Evolutionary conservation across 129 eudicot species (phyloP), one percentile per base, ranked within the genome.

Genomic region (Arctium minus): DNA sequence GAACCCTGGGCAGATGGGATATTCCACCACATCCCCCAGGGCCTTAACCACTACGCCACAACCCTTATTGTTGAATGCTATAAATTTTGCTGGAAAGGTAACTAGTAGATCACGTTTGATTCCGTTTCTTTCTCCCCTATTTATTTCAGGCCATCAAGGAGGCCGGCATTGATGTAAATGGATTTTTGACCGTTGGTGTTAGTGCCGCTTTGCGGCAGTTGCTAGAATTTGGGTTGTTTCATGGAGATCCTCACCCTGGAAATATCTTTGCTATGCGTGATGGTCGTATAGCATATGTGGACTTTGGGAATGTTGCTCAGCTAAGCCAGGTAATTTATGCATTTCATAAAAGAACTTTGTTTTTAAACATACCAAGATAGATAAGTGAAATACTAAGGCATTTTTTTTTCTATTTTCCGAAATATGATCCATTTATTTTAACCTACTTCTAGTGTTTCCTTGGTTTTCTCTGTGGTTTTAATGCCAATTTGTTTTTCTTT

Each of bases 161-260:
- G 60, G 94, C 87, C 36, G 98, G 98, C 65, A 74, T 96, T 76
- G 98, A 96, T 81, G 85, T 96, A 18, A 83, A 90, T 70, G 99
- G 99, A 79, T 96, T 96, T 85, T 83, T 96, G 92, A 96, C 99
- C 42, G 92, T 93, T 86, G 99, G 99, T 74, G 99, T 96, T 64
- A 96, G 98, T 89, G 99, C 99, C 84, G 99, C 99, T 68, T 77
- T 96, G 80, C 80, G 99, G 68, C 99, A 96, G 86, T 86, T 96
- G 83, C 87, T 96, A 5, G 99, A 96, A 78, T 96, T 96, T 88
- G 99, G 99, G 70, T 85, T 96, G 73, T 96, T 96, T 80, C 99
- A 96, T 86, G 99, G 99, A 80, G 99, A 96, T 82, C 99, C 99
- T 65, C 99, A 96, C 89, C 99, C 99, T 80, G 99, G 99, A 85